Evolutionary conservation across 176 grass and related monocot genomes (phyloP).

Genomic region (Themeda triandra): DNA sequence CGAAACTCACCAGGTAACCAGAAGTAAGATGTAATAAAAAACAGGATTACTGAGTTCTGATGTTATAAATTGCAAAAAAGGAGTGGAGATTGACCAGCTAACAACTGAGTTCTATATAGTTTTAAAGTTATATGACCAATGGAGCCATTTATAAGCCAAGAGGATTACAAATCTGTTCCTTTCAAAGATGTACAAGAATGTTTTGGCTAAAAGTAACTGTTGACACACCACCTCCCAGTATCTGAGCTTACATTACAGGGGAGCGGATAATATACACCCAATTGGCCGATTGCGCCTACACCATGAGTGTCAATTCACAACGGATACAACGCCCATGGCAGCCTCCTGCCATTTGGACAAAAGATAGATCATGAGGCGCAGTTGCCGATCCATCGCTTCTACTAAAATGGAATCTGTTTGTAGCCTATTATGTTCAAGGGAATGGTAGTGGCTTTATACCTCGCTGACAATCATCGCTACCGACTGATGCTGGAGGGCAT

Average conservation of each 20-base stretch:
- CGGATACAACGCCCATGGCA: conserved; percentile 45
- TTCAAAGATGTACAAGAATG: conserved; percentile 48
- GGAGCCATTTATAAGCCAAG: conserved; percentile 17
- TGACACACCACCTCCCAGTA: conserved; percentile 9
- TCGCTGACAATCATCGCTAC: conserved; percentile 30
- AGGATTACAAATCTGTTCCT: conserved; percentile 46
- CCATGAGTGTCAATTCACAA: conserved; percentile 37
- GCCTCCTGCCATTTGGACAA: conserved; percentile 49
- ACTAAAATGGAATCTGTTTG: conserved; percentile 44
- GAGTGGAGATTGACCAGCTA: background rate
- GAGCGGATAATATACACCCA: conserved; percentile 50
- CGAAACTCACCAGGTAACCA: background rate
- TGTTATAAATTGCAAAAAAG: background rate
- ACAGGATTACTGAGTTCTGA: background rate
- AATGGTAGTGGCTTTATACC: conserved; percentile 41
- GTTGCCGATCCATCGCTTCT: conserved; percentile 37
- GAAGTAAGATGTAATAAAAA: background rate
- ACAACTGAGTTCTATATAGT: background rate
- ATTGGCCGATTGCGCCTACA: conserved; percentile 44
- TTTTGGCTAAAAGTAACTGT: conserved; percentile 29
- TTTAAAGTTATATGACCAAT: conserved; percentile 26
- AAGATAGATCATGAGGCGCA: conserved; percentile 15
- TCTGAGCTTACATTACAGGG: conserved; percentile 57
- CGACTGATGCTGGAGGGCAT: conserved; percentile 37
- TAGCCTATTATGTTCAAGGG: conserved; percentile 40